Evolutionary conservation across 2,329 filamentous ascomycete genomes (phyloP).

Genomic region (Monilinia laxa): DNA sequence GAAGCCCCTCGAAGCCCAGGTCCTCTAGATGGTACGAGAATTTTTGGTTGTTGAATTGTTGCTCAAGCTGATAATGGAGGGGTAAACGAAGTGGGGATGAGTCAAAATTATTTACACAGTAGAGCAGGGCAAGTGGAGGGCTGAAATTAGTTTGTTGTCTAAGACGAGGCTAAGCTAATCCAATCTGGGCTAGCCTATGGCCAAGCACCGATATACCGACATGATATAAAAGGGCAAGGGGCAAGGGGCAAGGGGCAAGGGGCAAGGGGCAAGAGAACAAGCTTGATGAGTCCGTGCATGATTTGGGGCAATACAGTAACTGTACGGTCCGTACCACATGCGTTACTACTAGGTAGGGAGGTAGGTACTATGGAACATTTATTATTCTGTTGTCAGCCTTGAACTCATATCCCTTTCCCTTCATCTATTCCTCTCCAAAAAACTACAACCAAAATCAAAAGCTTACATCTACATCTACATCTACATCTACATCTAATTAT

Average conservation of each 20-base stretch:
- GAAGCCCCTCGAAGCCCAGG: not conserved
- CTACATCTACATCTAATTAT: no score
- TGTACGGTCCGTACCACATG: not conserved
- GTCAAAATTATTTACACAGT: not conserved
- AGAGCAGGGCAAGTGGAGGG: not conserved
- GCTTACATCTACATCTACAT: not conserved
- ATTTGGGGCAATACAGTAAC: no score
- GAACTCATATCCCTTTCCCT: not conserved
- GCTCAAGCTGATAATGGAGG: conserved; percentile 2
- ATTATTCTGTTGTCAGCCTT: conserved; percentile 1
- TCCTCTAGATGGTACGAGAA: no score
- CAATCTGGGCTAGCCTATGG: not conserved
- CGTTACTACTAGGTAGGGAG: not conserved
- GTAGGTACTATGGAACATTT: no score
- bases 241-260: no score
- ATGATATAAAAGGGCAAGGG: no score
- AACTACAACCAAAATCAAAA: not conserved
- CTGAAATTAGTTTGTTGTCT: not conserved
- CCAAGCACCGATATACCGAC: not conserved
- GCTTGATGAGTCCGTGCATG: not conserved
- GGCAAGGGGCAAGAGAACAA: no score
- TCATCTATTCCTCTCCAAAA: not conserved
- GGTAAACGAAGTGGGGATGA: conserved; percentile 9
- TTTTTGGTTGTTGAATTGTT: not conserved
- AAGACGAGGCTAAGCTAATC: not conserved